Conservation (phyloP, 495 filamentous ascomycete genomes). For the Aspergillus sparsus region DNA sequence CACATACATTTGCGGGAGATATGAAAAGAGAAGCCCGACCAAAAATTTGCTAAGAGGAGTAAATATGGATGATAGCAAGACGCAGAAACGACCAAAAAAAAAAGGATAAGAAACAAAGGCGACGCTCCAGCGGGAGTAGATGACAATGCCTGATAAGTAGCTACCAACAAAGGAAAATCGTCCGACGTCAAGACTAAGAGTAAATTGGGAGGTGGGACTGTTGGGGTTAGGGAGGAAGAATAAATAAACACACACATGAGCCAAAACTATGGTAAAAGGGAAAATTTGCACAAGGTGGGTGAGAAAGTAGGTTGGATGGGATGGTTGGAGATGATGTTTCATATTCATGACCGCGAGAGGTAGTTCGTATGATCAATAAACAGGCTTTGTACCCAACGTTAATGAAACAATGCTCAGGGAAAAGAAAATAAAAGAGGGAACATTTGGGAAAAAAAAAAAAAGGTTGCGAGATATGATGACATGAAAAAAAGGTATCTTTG, state of each 20-base stretch:
- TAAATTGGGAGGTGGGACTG: conserved; percentile 18
- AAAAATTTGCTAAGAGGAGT: conserved; percentile 21
- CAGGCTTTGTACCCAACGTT: conserved; percentile 21
- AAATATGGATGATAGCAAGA: conserved; percentile 28
- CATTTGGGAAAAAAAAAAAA: conserved; percentile 19
- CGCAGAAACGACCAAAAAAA: conserved; percentile 19
- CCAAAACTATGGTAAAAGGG: no score
- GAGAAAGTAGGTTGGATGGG: conserved; percentile 22
- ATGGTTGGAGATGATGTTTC: conserved; percentile 15
- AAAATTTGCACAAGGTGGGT: conserved; percentile 9
- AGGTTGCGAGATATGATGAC: conserved; percentile 29
- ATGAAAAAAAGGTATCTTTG: conserved; percentile 49
- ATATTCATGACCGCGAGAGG: conserved; percentile 38
- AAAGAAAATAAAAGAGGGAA: conserved; percentile 16
- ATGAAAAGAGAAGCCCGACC: conserved; percentile 15
- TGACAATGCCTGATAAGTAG: conserved; percentile 24
- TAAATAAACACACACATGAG: conserved; percentile 10
- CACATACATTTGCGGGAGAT: conserved; percentile 12
- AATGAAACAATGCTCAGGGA: conserved; percentile 21
- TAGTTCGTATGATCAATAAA: conserved; percentile 33
- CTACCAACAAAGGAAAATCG: conserved; percentile 40
- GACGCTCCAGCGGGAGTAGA: conserved; percentile 20
- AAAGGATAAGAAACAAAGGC: not conserved
- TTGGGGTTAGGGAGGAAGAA: conserved; percentile 15
- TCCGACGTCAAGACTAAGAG: conserved; percentile 28